A percentile compares a stretch with the other conserved stretches of the same genome.
These are phyloP conservation scores for Obelidium mucronatum DNA, from an alignment of 192 early-diverging fungal species.

Conservation along the genomic window DNA sequence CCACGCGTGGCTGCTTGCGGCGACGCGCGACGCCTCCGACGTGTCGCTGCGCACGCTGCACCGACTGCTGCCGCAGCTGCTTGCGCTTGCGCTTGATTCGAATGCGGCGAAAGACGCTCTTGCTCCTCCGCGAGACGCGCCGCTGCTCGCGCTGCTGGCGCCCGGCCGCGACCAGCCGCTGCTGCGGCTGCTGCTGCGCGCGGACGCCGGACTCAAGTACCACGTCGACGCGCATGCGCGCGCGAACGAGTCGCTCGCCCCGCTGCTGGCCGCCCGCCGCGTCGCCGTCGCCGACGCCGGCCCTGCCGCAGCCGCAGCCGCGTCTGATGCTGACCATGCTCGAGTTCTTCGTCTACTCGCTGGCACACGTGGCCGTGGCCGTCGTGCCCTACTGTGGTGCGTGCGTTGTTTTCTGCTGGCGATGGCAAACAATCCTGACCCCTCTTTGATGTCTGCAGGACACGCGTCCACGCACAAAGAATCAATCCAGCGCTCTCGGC, in stretches of 20 bases:
- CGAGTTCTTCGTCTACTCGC: constrained; percentile 48
- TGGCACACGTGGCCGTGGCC: constrained; percentile 39
- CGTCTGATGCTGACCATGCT: constrained; percentile 33
- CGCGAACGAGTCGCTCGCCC: neutral
- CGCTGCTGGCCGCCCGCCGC: neutral
- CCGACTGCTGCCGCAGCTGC: neutral
- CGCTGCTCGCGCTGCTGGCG: too few species aligned
- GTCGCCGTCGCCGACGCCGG: neutral
- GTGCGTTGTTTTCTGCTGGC: too few species aligned
- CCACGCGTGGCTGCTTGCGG: too few species aligned
- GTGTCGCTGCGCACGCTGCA: neutral
- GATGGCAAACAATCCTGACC: too few species aligned
- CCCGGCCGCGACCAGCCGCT: neutral
- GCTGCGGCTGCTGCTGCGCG: neutral
- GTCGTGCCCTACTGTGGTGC: too few species aligned
- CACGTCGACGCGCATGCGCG: neutral
- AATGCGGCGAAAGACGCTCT: neutral
- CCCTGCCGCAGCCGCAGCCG: neutral
- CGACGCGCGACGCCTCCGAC: too few species aligned
- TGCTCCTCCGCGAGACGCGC: too few species aligned
- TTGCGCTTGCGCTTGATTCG: neutral
- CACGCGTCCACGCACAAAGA: neutral
- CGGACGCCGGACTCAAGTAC: neutral
- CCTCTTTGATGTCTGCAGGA: too few species aligned
- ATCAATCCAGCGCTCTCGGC: neutral